These are phyloP conservation scores for Wickerhamiella spandovensis DNA, from an alignment of 805 yeast species.

Conservation along the genomic window DNA sequence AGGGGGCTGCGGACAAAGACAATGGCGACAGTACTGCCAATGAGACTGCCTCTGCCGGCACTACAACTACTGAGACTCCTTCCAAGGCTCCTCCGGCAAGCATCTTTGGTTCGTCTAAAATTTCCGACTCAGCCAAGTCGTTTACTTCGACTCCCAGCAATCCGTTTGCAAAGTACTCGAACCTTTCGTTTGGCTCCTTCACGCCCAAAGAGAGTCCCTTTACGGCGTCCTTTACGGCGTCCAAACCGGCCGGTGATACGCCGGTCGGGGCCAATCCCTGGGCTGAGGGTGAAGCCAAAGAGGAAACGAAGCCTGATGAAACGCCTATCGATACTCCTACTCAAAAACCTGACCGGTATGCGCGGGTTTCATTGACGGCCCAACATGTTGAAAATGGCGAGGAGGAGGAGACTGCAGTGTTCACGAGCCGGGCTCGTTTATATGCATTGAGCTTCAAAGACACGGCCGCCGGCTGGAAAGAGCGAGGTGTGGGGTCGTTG, in stretches of 20 bases:
- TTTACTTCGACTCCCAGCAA: not conserved
- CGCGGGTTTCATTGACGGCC: slow-evolving; percentile 24
- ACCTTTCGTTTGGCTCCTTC: slow-evolving; percentile 6
- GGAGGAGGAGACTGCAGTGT: slow-evolving; percentile 63
- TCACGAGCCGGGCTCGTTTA: slow-evolving; percentile 60
- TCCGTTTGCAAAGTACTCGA: not conserved
- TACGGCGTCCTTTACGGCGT: slow-evolving; percentile 3
- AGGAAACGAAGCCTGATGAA: slow-evolving; percentile 6
- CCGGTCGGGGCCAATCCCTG: slow-evolving; percentile 31
- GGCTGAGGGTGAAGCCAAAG: slow-evolving; percentile 29
- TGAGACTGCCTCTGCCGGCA: no score
- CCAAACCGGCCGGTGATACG: no score
- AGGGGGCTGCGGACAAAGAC: no score
- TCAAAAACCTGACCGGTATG: slow-evolving; percentile 22
- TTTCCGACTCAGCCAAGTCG: not conserved
- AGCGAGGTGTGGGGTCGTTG: slow-evolving; percentile 80
- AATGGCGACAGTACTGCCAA: not conserved
- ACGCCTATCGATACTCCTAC: slow-evolving; percentile 20
- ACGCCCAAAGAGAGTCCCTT: not conserved
- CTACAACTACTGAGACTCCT: no score
- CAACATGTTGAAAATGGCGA: slow-evolving; percentile 66
- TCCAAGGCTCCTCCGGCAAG: not conserved
- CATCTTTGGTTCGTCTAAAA: not conserved
- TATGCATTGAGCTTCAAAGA: slow-evolving; percentile 59
- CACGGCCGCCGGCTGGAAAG: slow-evolving; percentile 80